Evolutionary conservation across 225 moss, liverwort and hornwort genomes (phyloP).

Genomic region (Ulota crispa): DNA sequence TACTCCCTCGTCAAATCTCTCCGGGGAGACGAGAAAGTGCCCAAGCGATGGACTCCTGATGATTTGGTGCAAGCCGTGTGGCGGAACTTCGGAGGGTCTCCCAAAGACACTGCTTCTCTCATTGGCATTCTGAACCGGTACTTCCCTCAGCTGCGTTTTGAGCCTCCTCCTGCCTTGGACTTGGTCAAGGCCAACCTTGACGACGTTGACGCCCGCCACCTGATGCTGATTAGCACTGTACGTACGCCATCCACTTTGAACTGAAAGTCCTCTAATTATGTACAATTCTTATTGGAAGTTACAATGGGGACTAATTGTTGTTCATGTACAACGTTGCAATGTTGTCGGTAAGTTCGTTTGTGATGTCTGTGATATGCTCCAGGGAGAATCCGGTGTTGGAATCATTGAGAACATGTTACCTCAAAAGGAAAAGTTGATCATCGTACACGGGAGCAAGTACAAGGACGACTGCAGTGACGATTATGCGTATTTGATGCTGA

Average conservation of each 20-base stretch:
- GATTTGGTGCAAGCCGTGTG: constrained; percentile 43
- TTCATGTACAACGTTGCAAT: not conserved
- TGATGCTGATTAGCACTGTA: constrained; percentile 64
- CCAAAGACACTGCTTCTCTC: constrained; percentile 30
- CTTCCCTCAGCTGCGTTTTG: constrained; percentile 23
- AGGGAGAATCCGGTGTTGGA: constrained; percentile 52
- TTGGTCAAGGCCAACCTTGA: constrained; percentile 52
- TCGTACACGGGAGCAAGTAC: constrained; percentile 60
- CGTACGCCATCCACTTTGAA: constrained; percentile 16
- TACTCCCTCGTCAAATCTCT: constrained; percentile 60
- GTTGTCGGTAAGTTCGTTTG: not conserved
- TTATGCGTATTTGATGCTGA: constrained; percentile 52
- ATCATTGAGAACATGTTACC: constrained; percentile 38
- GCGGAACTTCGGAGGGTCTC: constrained; percentile 62
- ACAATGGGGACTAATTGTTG: not conserved
- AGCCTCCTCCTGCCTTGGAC: constrained; percentile 39
- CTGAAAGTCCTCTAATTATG: not conserved
- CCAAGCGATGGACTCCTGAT: constrained; percentile 34
- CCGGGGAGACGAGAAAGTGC: constrained; percentile 33
- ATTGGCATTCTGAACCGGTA: constrained; percentile 18
- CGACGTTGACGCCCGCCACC: constrained; percentile 58
- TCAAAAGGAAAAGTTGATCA: constrained; percentile 41
- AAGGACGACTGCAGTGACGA: constrained; percentile 57
- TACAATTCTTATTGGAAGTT: not conserved
- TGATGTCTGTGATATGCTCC: constrained; percentile 14